Conservation (phyloP, 345 rosid genomes). For the Eucalyptus victrix region DNA sequence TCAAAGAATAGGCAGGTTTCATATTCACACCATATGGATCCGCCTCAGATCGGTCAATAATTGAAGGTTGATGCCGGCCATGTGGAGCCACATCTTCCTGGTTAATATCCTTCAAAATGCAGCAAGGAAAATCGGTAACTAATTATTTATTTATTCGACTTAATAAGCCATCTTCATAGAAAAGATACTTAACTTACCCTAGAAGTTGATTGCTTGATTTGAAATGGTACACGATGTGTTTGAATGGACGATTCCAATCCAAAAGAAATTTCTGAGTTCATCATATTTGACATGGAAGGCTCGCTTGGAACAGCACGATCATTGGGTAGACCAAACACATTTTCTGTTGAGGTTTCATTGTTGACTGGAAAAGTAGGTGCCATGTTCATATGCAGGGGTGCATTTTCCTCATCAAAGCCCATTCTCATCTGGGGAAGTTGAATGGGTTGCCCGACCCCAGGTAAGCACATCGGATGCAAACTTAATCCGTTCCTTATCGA, state of each 20-base stretch:
- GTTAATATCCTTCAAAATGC: conserved; percentile 29
- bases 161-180: not conserved
- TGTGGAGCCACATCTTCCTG: conserved; percentile 19
- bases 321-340: conserved; percentile 16
- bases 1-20: not conserved
- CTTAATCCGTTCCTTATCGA: conserved; percentile 71
- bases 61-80: conserved; percentile 22
- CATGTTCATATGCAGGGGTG: conserved; percentile 7
- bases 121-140: not conserved
- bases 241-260: conserved; percentile 49
- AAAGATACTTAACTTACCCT: conserved; percentile 20
- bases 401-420: conserved; percentile 12
- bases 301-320: conserved; percentile 19
- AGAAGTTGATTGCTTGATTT: conserved; percentile 24
- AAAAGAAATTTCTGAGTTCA: conserved; percentile 28
- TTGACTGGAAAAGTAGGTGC: conserved; percentile 9
- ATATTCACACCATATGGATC: conserved; percentile 20
- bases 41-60: conserved; percentile 15
- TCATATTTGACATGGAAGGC: conserved; percentile 17
- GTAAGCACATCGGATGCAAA: conserved; percentile 54
- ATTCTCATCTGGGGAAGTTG: conserved; percentile 24
- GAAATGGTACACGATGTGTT: conserved; percentile 35
- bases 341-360: conserved; percentile 15
- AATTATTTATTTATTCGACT: not conserved
- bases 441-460: conserved; percentile 42